A percentile compares a stretch with the other conserved stretches of the same genome.
phyloP scores from a whole-genome alignment of 2,329 filamentous ascomycete species.

The Diaporthe sp. region DNA sequence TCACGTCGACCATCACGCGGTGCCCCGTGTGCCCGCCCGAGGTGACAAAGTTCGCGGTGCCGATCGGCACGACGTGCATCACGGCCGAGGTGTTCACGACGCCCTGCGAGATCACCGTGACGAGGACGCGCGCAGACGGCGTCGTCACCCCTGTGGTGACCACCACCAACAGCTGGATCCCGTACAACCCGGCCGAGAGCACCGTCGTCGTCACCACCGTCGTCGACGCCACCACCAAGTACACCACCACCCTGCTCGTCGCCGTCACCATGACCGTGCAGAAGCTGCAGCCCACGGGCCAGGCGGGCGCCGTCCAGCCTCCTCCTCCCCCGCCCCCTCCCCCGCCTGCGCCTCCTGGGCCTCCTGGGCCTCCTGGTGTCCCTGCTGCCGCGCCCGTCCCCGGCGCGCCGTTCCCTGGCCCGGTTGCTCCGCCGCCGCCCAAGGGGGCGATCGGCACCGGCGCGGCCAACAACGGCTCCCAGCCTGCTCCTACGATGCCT shows the following conservation, averaged over 20 bases:
- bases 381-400: neutral
- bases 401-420: neutral
- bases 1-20: conserved; percentile 27
- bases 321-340: neutral
- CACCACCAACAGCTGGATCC: conserved; percentile 8
- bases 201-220: neutral
- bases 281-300: conserved; percentile 5
- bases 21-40: conserved; percentile 32
- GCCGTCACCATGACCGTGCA: conserved; percentile 16
- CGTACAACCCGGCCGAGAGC: conserved; percentile 38
- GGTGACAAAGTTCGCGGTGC: conserved; percentile 1
- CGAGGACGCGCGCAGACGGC: neutral
- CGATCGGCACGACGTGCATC: conserved; percentile 34
- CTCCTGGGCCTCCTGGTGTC: neutral
- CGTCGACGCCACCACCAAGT: neutral
- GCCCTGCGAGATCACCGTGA: conserved; percentile 2
- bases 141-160: neutral
- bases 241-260: conserved; percentile 14
- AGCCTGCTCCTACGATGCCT: neutral
- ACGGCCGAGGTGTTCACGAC: conserved; percentile 31
- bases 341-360: neutral
- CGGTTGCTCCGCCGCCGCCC: neutral
- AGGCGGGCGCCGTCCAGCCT: neutral
- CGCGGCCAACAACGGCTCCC: conserved; percentile 12
- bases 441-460: conserved; percentile 5